Base-by-base conservation (phyloP, 2,329 filamentous ascomycete species). In the Fusarium sp. region DNA sequence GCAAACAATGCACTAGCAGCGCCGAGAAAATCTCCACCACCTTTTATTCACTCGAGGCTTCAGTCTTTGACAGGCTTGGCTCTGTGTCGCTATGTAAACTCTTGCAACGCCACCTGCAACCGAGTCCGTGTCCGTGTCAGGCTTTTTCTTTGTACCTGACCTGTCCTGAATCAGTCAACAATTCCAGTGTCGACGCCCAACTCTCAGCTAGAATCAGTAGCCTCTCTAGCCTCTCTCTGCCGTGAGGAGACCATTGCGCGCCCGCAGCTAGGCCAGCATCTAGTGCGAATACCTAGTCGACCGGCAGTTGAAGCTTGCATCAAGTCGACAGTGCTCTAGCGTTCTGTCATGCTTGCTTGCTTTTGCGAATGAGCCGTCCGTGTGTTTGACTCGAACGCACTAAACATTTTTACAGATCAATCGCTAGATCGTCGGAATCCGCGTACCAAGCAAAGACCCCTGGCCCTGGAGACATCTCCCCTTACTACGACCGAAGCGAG, bases 1-100 rank as follows among this genome's bases (percentile, higher is more conserved):
- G 51, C 35, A 65, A 57, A 38, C 28, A 24, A 58, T 22, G 24
- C 35, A 26, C 42, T 65, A 51, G 58, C 58, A 53, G 14, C 24
- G 15, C 65, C 66, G 58, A 64, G 58, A 33, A 28, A 45, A 53
- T 51, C 50, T 65, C 66, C 65, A 69, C 66, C 28, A 36, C 30
- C 24, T 28, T 30, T 39, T 44, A 9, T 8, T 55, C n/a, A 53
- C 31, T 36, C 22, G 31, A 47, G 48, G 20, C 24, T 16, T 26
- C 9, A 18, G 47, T 20, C 11, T 24, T 22, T 36, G 24, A 48
- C 51, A 63, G 36, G 24, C 31, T 39, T 41, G 47, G 42, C 59
- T 41, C 53, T 31, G 12, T 30, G 12, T 31, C 6, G 38, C 36
- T 42, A 47, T 51, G n/a, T n/a, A 41, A 57, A 57, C 38, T 45